Evolutionary conservation across 2,329 filamentous ascomycete species (phyloP).

Genomic region (Epichloe sp.): DNA sequence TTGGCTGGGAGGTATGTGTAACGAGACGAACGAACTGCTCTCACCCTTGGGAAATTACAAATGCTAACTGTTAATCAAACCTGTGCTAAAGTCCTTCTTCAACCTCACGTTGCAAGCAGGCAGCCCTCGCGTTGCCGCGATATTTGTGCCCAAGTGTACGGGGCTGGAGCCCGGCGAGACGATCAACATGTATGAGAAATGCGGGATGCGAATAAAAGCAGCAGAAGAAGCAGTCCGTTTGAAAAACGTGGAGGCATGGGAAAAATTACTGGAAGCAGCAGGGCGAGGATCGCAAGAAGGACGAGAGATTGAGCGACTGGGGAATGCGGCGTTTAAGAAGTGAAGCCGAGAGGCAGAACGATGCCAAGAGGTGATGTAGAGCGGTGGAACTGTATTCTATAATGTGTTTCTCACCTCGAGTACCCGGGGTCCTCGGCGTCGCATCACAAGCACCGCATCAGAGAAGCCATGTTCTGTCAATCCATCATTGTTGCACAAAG

Average conservation of each 20-base stretch:
- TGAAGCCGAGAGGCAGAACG: conserved; percentile 1
- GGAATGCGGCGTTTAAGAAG: conserved; percentile 43
- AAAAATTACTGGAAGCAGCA: conserved; percentile 60
- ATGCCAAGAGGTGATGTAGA: too few species aligned
- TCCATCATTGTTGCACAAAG: too few species aligned
- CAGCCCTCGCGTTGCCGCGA: conserved; percentile 71
- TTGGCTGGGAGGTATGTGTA: conserved; percentile 77
- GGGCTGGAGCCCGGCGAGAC: conserved; percentile 53
- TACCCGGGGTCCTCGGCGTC: too few species aligned
- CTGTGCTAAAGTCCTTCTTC: conserved; percentile 59
- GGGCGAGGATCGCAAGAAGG: conserved; percentile 52
- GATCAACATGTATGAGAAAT: conserved; percentile 92
- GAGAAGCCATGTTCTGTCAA: too few species aligned
- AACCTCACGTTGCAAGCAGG: conserved; percentile 80
- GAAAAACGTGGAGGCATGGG: conserved; percentile 66
- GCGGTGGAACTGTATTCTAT: too few species aligned
- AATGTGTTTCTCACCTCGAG: too few species aligned
- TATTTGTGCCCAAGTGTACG: conserved; percentile 82
- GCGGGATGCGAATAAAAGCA: conserved; percentile 76
- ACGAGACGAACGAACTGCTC: not conserved
- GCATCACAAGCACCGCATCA: too few species aligned
- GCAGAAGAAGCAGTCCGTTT: conserved; percentile 80
- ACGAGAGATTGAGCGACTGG: conserved; percentile 71
- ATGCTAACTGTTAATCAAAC: not conserved
- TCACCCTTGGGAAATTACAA: not conserved